Base-by-base conservation (phyloP, 495 filamentous ascomycete genomes). In the Penicillium longicatenatum region DNA sequence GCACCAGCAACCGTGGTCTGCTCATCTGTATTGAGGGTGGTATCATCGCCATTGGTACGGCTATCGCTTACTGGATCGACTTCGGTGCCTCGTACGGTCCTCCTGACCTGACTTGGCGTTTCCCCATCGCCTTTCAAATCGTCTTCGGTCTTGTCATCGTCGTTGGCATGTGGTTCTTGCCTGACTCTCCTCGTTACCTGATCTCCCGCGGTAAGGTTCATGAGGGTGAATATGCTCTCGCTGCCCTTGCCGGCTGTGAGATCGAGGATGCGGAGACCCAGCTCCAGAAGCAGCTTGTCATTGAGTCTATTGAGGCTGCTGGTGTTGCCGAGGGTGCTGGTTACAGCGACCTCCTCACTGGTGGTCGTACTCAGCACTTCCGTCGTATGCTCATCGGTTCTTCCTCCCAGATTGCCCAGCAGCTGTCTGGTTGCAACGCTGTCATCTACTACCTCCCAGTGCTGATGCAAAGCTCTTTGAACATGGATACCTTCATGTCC, bases 391-490 rank as follows among this genome's bases (percentile, higher is more conserved):
- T 80, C 41, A 69, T 82, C 56, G 79, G 78, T 26, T 75, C 76
- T 12, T 85, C 82, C 19, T 84, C 85, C 4, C 91, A 94, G 73
- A 79, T 94, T 61, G 89, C 93, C 76, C 90, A 94, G 70, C 91
- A 95, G 63, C 75, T 93, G 31, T 83, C 84, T 53, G 77, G 77
- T 20, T 91, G 89, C 77, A 93, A 93, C 57, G 89, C 89, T 12
- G 88, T 93, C 62, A 93, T 93, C 62, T 95, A 95, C 78, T 93
- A 89, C 67, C 87, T 91, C 59, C 89, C 90, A 0, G 84, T 93
- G 17, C 78, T 95, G 6, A 87, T 93, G 62, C 72, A 92, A 70
- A 69, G 78, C 3, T 87, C 84, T 1, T 85, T 93, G 49, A 68
- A 74, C n/a, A 72, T 83, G 60, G 68, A 61, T 9, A 81, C 89